Evolutionary conservation across 2,329 filamentous ascomycete species (phyloP).

Genomic region (Penicillium psychrosexuale): DNA sequence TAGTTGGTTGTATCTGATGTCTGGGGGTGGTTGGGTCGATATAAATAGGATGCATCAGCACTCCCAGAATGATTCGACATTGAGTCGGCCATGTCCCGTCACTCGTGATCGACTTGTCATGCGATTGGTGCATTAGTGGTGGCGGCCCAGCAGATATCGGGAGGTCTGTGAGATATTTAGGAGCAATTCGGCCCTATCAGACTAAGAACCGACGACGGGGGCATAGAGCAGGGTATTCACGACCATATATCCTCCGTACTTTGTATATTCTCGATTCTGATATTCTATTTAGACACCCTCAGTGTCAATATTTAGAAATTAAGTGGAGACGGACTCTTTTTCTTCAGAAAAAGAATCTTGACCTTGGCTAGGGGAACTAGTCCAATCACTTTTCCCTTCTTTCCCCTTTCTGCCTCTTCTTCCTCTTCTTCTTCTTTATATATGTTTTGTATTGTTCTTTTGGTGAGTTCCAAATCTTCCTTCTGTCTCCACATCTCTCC

Average conservation of each 20-base stretch:
- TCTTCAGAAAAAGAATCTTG: background rate
- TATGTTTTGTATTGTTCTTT: background rate
- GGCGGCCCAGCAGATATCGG: background rate
- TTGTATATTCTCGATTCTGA: too few species aligned
- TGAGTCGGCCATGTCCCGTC: background rate
- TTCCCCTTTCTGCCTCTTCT: background rate
- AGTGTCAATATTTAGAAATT: background rate
- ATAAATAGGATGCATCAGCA: constrained; percentile 17
- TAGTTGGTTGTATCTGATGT: constrained; percentile 6
- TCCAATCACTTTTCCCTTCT: constrained; percentile 2
- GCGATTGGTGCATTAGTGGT: constrained; percentile 21
- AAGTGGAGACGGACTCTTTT: constrained; percentile 6
- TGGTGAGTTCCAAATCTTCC: constrained; percentile 5
- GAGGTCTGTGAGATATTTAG: constrained; percentile 1
- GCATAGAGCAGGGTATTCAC: too few species aligned
- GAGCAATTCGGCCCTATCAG: constrained; percentile 3
- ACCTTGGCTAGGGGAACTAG: constrained; percentile 1
- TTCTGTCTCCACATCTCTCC: constrained; percentile 15
- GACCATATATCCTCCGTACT: too few species aligned
- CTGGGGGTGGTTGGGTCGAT: constrained; percentile 1
- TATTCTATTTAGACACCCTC: background rate
- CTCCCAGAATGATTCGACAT: background rate
- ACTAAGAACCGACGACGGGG: background rate
- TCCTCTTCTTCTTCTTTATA: background rate
- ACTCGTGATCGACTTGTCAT: constrained; percentile 18